A percentile compares a stretch with the other conserved stretches of the same genome.
These are phyloP conservation scores for Ogataea polymorpha DNA, from an alignment of 805 yeast species.

Conservation along the genomic window DNA sequence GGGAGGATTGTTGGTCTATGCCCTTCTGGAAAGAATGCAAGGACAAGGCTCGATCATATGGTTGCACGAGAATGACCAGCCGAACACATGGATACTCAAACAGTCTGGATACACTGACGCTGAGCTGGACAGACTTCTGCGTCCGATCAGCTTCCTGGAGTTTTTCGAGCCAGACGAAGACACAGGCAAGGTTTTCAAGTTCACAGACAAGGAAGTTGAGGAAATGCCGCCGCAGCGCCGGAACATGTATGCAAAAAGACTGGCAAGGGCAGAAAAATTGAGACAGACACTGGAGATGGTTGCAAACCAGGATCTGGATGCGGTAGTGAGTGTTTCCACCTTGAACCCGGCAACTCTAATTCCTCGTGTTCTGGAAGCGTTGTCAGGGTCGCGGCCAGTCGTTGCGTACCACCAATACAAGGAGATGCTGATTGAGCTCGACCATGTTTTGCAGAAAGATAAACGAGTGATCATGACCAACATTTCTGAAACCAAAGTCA, in stretches of 20 bases:
- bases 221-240: slow-evolving; percentile 57
- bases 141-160: slow-evolving; percentile 74
- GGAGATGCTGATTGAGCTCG: slow-evolving; percentile 73
- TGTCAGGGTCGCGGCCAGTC: slow-evolving; percentile 85
- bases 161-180: slow-evolving; percentile 73
- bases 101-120: slow-evolving; percentile 62
- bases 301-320: slow-evolving; percentile 62
- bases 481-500: slow-evolving; percentile 73
- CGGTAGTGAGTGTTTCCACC: slow-evolving; percentile 68
- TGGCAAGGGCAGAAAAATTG: slow-evolving; percentile 51
- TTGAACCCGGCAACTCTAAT: slow-evolving; percentile 65
- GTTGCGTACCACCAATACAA: slow-evolving; percentile 80
- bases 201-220: slow-evolving; percentile 49
- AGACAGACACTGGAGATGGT: slow-evolving; percentile 50
- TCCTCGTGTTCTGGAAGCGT: slow-evolving; percentile 54
- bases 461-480: slow-evolving; percentile 77
- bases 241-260: slow-evolving; percentile 64
- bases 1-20: slow-evolving; percentile 85
- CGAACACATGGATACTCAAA: slow-evolving; percentile 69
- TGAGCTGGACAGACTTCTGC: slow-evolving; percentile 51
- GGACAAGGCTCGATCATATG: slow-evolving; percentile 69
- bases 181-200: slow-evolving; percentile 40
- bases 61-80: slow-evolving; percentile 90
- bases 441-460: slow-evolving; percentile 64
- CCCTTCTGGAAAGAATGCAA: slow-evolving; percentile 87